A percentile compares a stretch with the other conserved stretches of the same genome.
These are phyloP conservation scores for Adansonia rubrostipa DNA, from an alignment of 441 rosid genomes.

Conservation along the genomic window DNA sequence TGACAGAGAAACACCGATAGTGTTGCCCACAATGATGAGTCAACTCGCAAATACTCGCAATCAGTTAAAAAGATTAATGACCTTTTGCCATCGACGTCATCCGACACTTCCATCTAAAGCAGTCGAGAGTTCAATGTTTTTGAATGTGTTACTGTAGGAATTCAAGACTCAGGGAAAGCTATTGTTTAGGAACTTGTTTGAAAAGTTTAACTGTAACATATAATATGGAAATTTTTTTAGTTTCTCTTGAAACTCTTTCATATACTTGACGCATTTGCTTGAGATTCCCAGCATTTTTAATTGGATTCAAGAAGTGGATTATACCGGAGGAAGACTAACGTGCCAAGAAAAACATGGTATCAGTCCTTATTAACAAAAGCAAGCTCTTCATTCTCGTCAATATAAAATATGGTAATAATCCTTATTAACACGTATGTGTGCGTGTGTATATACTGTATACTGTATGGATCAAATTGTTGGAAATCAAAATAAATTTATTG, in stretches of 20 bases:
- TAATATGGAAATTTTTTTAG: no score
- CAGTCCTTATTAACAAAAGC: no score
- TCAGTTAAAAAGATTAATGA: conserved; percentile 88
- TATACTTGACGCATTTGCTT: not conserved
- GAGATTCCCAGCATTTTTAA: not conserved
- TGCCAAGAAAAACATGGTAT: no score
- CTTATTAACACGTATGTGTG: not conserved
- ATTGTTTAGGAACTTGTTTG: not conserved
- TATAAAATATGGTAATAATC: not conserved
- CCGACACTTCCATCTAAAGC: conserved; percentile 92
- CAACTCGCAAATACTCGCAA: conserved; percentile 91
- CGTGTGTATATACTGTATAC: not conserved
- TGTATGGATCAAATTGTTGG: not conserved
- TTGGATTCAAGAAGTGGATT: not conserved
- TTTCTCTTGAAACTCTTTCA: not conserved
- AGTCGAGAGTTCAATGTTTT: conserved; percentile 66
- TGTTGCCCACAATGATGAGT: conserved; percentile 95
- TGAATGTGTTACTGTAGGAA: not conserved
- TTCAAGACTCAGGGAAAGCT: not conserved
- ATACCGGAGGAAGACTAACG: not conserved
- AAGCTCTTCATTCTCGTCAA: not conserved
- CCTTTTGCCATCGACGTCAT: conserved; percentile 88
- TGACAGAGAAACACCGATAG: conserved; percentile 38
- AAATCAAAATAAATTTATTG: not conserved
- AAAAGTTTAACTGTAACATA: not conserved